Conservation (phyloP, 257 asterid species). For the Ballota nigra region DNA sequence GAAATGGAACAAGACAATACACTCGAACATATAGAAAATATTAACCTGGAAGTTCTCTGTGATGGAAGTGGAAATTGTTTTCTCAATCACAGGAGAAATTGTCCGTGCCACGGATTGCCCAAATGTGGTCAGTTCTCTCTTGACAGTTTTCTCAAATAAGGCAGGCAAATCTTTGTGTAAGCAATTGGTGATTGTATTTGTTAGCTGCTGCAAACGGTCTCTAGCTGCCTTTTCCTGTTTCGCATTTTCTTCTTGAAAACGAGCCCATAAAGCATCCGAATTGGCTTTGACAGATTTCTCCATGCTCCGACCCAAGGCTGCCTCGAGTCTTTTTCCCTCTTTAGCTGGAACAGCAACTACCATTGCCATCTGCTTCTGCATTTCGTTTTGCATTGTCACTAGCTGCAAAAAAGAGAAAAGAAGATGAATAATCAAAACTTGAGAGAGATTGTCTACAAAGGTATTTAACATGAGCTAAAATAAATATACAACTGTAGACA, state of each 20-base stretch:
- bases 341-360: constrained; percentile 64
- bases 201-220: constrained; percentile 65
- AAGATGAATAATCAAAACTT: neutral
- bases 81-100: constrained; percentile 69
- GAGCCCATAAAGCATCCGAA: constrained; percentile 89
- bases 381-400: constrained; percentile 53
- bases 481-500: neutral
- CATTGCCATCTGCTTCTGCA: constrained; percentile 74
- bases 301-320: constrained; percentile 67
- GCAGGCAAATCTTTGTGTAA: constrained; percentile 81
- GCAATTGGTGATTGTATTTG: constrained; percentile 55
- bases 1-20: neutral
- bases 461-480: neutral
- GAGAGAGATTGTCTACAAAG: neutral
- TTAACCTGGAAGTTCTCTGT: constrained; percentile 83
- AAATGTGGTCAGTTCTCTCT: constrained; percentile 65
- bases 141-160: constrained; percentile 70
- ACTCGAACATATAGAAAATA: constrained; percentile 9
- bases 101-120: constrained; percentile 83
- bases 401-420: constrained; percentile 36
- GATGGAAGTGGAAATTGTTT: constrained; percentile 63
- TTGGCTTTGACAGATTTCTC: constrained; percentile 80
- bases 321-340: constrained; percentile 88
- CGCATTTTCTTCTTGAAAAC: constrained; percentile 74
- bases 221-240: constrained; percentile 80